Evolutionary conservation across 768 basidiomycete species (phyloP), one percentile per base, ranked within the genome.

Genomic region (Kwoniella bestiolae): DNA sequence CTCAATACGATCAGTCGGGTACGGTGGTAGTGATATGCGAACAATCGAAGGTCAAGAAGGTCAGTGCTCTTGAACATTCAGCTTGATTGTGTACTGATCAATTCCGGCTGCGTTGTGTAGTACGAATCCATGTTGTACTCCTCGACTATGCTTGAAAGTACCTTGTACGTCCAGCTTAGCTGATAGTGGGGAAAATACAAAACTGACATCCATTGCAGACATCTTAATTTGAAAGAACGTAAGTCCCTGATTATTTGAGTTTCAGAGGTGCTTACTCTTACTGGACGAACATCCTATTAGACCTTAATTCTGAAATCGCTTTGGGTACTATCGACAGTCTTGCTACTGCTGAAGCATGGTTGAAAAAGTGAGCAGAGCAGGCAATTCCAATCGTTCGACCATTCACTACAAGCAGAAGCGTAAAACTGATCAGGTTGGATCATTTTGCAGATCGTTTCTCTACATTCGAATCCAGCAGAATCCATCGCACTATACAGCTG

Each of bases 221-320:
- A 96, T 79, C 82, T 83, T 53, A 90, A 91, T 75, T 85, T 99
- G 5, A 83, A 88, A 3, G 95, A 98, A 78, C 94, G 77, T 79
- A 41, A 55, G 74, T 55, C 28, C 9, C 8, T 25, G 5, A 14
- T 38, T 16, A 5, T 47, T 56, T 56, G 60, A 60, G 45, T 56
- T 47, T 23, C 18, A 21, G 9, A 25, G 9, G n/a, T 47, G 23
- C 46, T 47, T 9, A 47, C 9, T 3, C 3, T 47, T 47, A n/a
- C n/a, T 47, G 7, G 38, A 18, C 38, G 18, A 41, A 7, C 38
- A 9, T 51, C 38, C 26, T 18, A 5, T 8, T 51, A 79, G 77
- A 97, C 79, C 82, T 99, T 69, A 97, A 97, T 75, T 92, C 92
- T 1, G 95, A 99, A 82, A 90, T 97, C 60, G 89, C 89, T 0